Base-by-base conservation (phyloP, 768 basidiomycete species). In the Pisolithus sp. region DNA sequence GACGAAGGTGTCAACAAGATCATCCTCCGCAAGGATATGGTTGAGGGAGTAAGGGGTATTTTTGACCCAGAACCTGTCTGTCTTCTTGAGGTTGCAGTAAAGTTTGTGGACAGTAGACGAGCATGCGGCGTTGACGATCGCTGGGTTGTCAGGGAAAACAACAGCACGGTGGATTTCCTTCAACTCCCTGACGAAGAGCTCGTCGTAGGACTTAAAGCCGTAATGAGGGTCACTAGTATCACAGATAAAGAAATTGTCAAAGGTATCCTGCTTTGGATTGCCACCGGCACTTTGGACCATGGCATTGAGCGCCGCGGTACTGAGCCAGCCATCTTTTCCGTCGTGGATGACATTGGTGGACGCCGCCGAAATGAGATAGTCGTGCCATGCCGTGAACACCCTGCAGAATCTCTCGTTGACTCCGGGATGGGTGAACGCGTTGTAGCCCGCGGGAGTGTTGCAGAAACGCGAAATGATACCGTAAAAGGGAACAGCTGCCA, bases 21-120 rank as follows among this genome's bases (percentile, higher is more conserved):
- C 57, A 53, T 80, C 73, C 37, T 70, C 60, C 43, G 72, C 62
- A 24, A 85, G 75, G 67, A 83, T 80, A 58, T 83, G 73, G 8
- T 60, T 31, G 40, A 84, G 76, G 3, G 82, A 83, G 63, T 85
- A 85, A 0, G 76, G 74, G 58, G 82, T 69, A 0, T 73, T 78
- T 60, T 85, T 85, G 62, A 83, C 57, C 81, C 80, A 85, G 64
- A 85, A 83, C 31, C 61, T 57, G 49, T 81, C 79, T 5, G 60
- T 61, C 2, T 59, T 61, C 48, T 76, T 59, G 31, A 79, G 73
- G 50, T 76, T 53, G 31, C 41, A 26, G 2, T 62, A 64, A 40
- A 79, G 68, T 37, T 71, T 66, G 61, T 77, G 74, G 4, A 78
- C 62, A 18, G 64, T 71, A 17, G 77, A 79, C 60, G 85, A 82